A percentile compares a stretch with the other conserved stretches of the same genome.
Evolutionary conservation across 2,329 filamentous ascomycete genomes (phyloP).

Genomic region (Ascosphaera aggregata): DNA sequence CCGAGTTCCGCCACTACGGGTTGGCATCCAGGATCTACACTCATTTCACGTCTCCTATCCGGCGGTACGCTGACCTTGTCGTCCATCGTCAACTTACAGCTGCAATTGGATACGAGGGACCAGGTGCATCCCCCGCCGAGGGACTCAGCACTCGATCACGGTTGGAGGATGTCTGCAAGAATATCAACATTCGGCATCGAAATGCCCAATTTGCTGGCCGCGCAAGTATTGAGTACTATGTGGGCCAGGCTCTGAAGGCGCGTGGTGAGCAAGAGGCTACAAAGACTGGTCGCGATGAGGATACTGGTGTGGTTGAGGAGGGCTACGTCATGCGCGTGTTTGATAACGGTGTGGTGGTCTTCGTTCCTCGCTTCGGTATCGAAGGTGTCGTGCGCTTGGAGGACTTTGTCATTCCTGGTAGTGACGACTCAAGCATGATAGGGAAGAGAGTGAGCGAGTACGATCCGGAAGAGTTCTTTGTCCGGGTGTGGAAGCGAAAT

Average conservation of each 20-base stretch:
- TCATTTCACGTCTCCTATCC: conserved; percentile 93
- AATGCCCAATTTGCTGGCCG: conserved; percentile 92
- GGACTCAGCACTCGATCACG: conserved; percentile 60
- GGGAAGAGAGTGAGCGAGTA: conserved; percentile 47
- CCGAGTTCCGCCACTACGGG: conserved; percentile 92
- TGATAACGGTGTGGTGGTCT: conserved; percentile 89
- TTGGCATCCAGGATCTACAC: conserved; percentile 95
- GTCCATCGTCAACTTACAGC: conserved; percentile 88
- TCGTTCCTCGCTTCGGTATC: conserved; percentile 87
- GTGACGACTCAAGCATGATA: conserved; percentile 8
- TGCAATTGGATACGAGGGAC: conserved; percentile 61
- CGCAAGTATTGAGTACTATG: conserved; percentile 91
- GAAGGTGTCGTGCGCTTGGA: conserved; percentile 73
- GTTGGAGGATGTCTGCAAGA: conserved; percentile 85
- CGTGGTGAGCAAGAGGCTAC: conserved; percentile 24
- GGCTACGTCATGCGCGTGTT: conserved; percentile 96
- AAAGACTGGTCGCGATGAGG: conserved; percentile 9
- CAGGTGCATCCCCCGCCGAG: conserved; percentile 45
- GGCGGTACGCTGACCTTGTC: conserved; percentile 89
- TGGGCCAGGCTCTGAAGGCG: conserved; percentile 81
- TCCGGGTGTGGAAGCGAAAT: conserved; percentile 32
- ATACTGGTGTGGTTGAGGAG: conserved; percentile 45
- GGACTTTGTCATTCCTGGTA: conserved; percentile 41
- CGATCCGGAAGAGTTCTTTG: conserved; percentile 63
- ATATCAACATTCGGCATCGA: conserved; percentile 92